phyloP scores from a whole-genome alignment of 345 rosid genomes.

The Eucalyptus marginata region DNA sequence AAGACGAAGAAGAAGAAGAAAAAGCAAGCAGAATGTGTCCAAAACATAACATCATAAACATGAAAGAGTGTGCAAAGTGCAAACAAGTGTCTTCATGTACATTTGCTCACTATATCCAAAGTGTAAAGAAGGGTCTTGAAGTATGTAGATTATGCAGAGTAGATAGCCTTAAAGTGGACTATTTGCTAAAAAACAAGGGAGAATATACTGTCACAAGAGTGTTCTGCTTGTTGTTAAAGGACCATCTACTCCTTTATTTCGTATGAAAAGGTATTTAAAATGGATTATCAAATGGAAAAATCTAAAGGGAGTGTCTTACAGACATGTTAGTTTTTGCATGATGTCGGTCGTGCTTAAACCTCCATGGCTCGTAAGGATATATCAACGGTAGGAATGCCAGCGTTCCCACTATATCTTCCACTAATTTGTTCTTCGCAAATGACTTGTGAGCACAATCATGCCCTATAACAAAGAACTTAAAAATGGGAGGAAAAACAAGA shows the following conservation, averaged over 20 bases:
- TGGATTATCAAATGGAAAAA: background rate
- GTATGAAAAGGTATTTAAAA: background rate
- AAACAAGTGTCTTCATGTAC: background rate
- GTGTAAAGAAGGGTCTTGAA: background rate
- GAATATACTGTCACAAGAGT: background rate
- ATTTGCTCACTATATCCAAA: background rate
- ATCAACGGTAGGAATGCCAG: constrained; percentile 81
- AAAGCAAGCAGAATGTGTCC: background rate
- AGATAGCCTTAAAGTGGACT: background rate
- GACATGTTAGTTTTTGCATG: constrained; percentile 97
- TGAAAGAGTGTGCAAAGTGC: background rate
- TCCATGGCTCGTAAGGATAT: constrained; percentile 95
- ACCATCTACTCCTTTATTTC: background rate
- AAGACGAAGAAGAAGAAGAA: too few species aligned
- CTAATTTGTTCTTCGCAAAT: constrained; percentile 76
- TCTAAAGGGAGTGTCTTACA: constrained; percentile 1
- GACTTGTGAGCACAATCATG: constrained; percentile 98
- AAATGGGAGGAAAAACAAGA: background rate
- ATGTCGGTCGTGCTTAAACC: constrained; percentile 90
- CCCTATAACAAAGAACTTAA: constrained; percentile 93
- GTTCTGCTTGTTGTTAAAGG: background rate
- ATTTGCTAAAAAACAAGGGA: background rate
- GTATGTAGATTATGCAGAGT: background rate
- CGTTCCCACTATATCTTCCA: constrained; percentile 93
- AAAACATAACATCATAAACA: background rate